Evolutionary conservation across 1,139 yeast species (phyloP).

Genomic region (Hyphopichia burtonii): DNA sequence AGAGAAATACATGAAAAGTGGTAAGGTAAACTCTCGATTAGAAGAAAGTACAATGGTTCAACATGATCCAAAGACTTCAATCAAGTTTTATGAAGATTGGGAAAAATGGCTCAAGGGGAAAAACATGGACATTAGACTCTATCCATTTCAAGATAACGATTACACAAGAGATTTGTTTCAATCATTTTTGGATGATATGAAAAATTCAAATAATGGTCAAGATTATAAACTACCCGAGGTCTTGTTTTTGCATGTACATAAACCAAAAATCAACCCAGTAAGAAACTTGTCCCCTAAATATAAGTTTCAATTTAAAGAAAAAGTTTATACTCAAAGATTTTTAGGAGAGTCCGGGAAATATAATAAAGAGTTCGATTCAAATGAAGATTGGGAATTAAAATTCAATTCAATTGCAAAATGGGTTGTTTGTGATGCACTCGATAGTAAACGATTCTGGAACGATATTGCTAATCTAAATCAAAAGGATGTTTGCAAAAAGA

Average conservation of each 20-base stretch:
- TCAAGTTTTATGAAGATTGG: conserved; percentile 13
- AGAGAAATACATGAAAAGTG: conserved; percentile 14
- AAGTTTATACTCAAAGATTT: conserved; percentile 12
- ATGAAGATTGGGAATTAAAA: conserved; percentile 22
- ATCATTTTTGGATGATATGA: conserved; percentile 9
- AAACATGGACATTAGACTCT: conserved; percentile 16
- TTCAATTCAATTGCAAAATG: conserved; percentile 23
- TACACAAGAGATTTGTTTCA: conserved; percentile 12
- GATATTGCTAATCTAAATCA: conserved; percentile 18
- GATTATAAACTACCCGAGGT: conserved; percentile 22
- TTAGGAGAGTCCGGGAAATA: conserved; percentile 15
- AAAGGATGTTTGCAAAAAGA: conserved; percentile 22
- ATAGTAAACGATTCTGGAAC: conserved; percentile 15
- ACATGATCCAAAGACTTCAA: conserved; percentile 3
- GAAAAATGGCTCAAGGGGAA: conserved; percentile 14
- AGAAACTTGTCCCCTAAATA: conserved; percentile 15
- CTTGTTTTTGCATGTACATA: conserved; percentile 41
- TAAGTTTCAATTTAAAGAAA: conserved; percentile 8
- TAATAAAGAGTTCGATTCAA: conserved; percentile 12
- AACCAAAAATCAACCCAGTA: conserved; percentile 40
- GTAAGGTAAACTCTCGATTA: conserved; percentile 15
- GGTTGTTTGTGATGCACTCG: conserved; percentile 22
- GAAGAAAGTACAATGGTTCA: conserved; percentile 18
- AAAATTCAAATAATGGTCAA: not conserved
- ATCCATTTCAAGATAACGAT: conserved; percentile 17